Evolutionary conservation across 192 early-diverging fungal genomes (phyloP), one percentile per base, ranked within the genome.

Genomic region (Kappamyces sp.): DNA sequence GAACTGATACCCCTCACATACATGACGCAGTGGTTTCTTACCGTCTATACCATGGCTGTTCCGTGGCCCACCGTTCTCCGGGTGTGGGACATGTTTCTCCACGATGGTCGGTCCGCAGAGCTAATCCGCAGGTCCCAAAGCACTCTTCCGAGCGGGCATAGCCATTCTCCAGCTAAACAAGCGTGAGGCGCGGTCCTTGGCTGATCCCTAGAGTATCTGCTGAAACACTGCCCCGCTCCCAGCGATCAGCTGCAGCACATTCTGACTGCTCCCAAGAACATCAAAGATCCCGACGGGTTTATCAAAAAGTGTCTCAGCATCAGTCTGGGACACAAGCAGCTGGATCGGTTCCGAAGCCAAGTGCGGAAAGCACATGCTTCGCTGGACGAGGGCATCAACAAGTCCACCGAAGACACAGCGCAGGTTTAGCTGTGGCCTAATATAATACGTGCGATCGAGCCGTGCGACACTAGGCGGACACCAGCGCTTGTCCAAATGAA

Each of bases 21-120:
- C 45, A 86, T 90, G 31, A 86, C 94, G 2, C 86, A 88, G 35
- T 98, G 94, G 94, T 94, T 96, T 54, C 71, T 98, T 70, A 94
- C 94, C 0, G 65, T 89, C 3, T 98, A 88, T 58, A 96, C 91
- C 2, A 74, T 86, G 72, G 72, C 85, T 11, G 67, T 95, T 39
- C 92, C 92, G 12, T 97, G 94, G 94, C 69, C 78, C 2, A 79
- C 90, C 1, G 90, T 88, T 1, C 70, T 97, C 39, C 72, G 91
- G 9, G 83, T 97, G 33, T 95, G 92, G 92, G 94, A 97, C 72
- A 86, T 91, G 67, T 89, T 97, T 52, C 80, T 86, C 50, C 87
- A 76, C 63, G 87, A 91, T 69, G 88, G 85, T 61, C 61, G 49
- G 59, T 68, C 22, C 30, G 2, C 15, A 33, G 31, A 5, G 5